Evolutionary conservation across 2,329 filamentous ascomycete species (phyloP).

Genomic region (Lasiodiplodia sp.): DNA sequence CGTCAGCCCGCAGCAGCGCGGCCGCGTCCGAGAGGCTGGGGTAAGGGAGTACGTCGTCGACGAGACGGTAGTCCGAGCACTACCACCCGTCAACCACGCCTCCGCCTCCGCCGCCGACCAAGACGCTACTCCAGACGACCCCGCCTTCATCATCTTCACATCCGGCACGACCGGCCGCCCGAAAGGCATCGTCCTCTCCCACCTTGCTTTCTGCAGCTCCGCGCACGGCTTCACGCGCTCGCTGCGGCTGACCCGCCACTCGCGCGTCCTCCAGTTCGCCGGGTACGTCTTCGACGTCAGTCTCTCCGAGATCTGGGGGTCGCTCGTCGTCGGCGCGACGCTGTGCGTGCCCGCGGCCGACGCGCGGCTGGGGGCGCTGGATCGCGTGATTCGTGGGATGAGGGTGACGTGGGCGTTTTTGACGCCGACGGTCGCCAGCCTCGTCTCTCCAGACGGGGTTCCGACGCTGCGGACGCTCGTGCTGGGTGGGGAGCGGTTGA

Average conservation of each 20-base stretch:
- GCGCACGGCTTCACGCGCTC: not conserved
- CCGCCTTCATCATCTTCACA: slow-evolving; percentile 36
- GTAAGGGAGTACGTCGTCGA: no score
- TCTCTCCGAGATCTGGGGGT: slow-evolving; percentile 63
- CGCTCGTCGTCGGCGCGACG: slow-evolving; percentile 58
- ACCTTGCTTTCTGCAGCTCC: slow-evolving; percentile 41
- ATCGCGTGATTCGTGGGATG: slow-evolving; percentile 35
- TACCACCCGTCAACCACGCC: no score
- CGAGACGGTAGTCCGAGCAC: no score
- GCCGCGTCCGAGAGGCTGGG: no score
- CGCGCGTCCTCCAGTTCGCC: slow-evolving; percentile 42
- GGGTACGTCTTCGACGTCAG: slow-evolving; percentile 64
- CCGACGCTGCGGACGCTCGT: slow-evolving; percentile 48
- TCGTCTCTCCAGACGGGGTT: slow-evolving; percentile 45
- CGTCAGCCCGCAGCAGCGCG: not conserved
- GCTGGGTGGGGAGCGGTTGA: slow-evolving; percentile 44
- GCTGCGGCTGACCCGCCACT: slow-evolving; percentile 8
- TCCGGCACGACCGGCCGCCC: slow-evolving; percentile 37
- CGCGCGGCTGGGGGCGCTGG: slow-evolving; percentile 49
- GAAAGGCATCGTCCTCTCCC: slow-evolving; percentile 42
- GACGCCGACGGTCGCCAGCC: slow-evolving; percentile 48
- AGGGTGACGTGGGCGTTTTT: slow-evolving; percentile 43
- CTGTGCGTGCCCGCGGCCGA: slow-evolving; percentile 64
- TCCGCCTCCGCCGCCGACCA: no score
- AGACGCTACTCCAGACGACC: slow-evolving; percentile 3